Conservation (phyloP, 164 flowering plant species). For the Litsea cubeba region DNA sequence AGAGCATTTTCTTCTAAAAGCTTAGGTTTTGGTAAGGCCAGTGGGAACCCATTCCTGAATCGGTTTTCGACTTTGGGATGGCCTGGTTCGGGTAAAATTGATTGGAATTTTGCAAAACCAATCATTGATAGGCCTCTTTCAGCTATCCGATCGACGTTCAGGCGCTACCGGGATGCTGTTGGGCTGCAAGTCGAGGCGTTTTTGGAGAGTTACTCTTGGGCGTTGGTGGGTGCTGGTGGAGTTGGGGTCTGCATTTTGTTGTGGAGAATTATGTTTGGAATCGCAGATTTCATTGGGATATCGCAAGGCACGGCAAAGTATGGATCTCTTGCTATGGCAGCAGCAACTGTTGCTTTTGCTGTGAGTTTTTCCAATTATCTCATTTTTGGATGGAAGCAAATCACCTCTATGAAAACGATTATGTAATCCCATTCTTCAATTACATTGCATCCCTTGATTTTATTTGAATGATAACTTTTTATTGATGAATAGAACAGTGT, state of each 20-base stretch:
- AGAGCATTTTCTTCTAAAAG: conserved; percentile 10
- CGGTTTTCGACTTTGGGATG: conserved; percentile 32
- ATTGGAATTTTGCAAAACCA: conserved; percentile 29
- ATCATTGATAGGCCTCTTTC: conserved; percentile 42
- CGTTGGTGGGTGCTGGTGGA: conserved; percentile 63
- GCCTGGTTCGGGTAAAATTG: conserved; percentile 16
- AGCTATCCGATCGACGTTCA: conserved; percentile 33
- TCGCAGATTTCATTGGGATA: conserved; percentile 72
- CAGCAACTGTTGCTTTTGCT: conserved; percentile 76
- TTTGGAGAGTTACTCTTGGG: conserved; percentile 64
- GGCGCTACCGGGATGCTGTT: conserved; percentile 58
- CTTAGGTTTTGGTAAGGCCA: conserved; percentile 10
- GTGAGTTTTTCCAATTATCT: conserved; percentile 40
- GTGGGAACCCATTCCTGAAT: conserved; percentile 17
- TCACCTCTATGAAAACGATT: background rate
- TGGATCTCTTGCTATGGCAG: conserved; percentile 87
- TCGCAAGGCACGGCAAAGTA: conserved; percentile 99
- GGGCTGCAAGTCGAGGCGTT: conserved; percentile 83
- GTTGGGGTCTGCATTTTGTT: conserved; percentile 51
- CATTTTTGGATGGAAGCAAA: background rate
- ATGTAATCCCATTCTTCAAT: background rate
- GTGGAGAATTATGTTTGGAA: conserved; percentile 86
- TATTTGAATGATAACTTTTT: background rate
- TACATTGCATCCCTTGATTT: background rate
- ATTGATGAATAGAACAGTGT: too few species aligned